Evolutionary conservation across 768 basidiomycete genomes (phyloP).

Genomic region (Rhizopogon roseolus): DNA sequence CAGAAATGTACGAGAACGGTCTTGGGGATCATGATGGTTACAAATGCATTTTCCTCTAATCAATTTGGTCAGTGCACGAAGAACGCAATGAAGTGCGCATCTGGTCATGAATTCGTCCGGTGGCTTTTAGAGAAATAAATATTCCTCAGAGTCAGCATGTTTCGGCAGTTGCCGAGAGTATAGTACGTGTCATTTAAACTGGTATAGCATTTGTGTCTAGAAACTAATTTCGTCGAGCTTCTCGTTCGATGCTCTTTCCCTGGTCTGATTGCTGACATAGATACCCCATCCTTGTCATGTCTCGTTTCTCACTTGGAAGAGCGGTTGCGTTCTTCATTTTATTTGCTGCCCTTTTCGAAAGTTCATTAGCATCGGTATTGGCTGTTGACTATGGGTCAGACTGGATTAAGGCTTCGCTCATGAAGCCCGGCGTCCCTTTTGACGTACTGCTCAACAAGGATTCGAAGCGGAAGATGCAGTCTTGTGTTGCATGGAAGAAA

Average conservation of each 20-base stretch:
- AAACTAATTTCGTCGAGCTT: background rate
- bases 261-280: background rate
- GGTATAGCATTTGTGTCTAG: no score
- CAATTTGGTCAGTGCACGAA: no score
- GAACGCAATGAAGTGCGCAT: no score
- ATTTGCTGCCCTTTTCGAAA: conserved; percentile 18
- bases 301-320: conserved; percentile 19
- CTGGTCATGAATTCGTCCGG: no score
- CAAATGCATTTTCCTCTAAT: no score
- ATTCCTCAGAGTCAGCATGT: background rate
- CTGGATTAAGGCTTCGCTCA: conserved; percentile 93
- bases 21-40: no score
- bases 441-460: conserved; percentile 96
- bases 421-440: conserved; percentile 92
- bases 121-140: no score
- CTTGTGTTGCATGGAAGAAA: conserved; percentile 88
- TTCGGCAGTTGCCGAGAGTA: background rate
- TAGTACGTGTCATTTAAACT: background rate
- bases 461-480: conserved; percentile 92
- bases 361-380: conserved; percentile 70
- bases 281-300: conserved; percentile 10
- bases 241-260: background rate
- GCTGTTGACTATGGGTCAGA: conserved; percentile 99
- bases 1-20: no score
- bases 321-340: conserved; percentile 19